Evolutionary conservation across 345 rosid genomes (phyloP).

Genomic region (Eucalyptus sp.): DNA sequence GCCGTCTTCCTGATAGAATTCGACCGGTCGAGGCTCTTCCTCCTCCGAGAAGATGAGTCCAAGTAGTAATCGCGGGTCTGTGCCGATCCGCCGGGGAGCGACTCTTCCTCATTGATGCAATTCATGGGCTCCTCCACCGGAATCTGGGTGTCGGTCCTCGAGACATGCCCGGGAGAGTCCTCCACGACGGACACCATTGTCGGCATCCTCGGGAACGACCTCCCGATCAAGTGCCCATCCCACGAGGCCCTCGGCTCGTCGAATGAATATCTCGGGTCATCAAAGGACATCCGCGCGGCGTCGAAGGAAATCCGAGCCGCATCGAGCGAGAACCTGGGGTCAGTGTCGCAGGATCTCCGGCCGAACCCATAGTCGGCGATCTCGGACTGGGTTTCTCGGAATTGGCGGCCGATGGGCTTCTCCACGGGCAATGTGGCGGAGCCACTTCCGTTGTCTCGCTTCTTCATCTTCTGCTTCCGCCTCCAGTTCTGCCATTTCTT

Average conservation of each 20-base stretch:
- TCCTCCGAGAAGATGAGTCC: constrained; percentile 68
- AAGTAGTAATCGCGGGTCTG: constrained; percentile 90
- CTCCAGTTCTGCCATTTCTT: constrained; percentile 97
- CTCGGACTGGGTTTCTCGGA: constrained; percentile 92
- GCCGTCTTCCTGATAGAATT: constrained; percentile 71
- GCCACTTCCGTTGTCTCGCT: constrained; percentile 41
- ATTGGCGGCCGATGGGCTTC: constrained; percentile 89
- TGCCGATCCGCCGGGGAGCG: constrained; percentile 73
- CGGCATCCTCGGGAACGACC: constrained; percentile 57
- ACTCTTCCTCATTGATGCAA: constrained; percentile 33
- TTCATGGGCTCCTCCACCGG: constrained; percentile 62
- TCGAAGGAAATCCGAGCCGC: constrained; percentile 74
- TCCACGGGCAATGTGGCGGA: constrained; percentile 90
- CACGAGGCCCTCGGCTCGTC: constrained; percentile 98
- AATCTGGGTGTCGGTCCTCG: constrained; percentile 57
- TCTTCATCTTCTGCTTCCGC: constrained; percentile 88
- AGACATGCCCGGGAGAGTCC: constrained; percentile 67
- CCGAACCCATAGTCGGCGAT: constrained; percentile 96
- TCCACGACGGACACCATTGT: constrained; percentile 89
- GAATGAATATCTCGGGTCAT: constrained; percentile 77
- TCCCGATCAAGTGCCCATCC: constrained; percentile 82
- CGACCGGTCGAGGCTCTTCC: constrained; percentile 85
- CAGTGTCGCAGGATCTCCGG: constrained; percentile 95
- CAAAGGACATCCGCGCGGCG: constrained; percentile 68
- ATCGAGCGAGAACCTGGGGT: constrained; percentile 89